A percentile compares a stretch with the other conserved stretches of the same genome.
phyloP scores from a whole-genome alignment of 805 yeast genomes.

The Candida quercuum region DNA sequence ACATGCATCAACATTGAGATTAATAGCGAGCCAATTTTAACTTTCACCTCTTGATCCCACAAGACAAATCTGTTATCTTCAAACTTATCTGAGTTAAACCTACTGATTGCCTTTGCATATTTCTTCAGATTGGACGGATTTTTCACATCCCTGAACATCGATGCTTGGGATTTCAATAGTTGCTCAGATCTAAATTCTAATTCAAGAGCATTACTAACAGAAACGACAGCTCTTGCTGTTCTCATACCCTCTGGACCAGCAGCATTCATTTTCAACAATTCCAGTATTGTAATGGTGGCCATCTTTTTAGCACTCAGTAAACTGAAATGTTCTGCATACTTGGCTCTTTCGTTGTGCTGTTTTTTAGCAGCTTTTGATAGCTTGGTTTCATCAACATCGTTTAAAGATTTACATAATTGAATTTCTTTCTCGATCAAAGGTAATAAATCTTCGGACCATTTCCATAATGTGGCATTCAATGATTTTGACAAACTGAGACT shows the following conservation, averaged over 20 bases:
- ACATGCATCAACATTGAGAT: slow-evolving; percentile 71
- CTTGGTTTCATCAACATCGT: slow-evolving; percentile 17
- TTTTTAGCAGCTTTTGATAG: slow-evolving; percentile 18
- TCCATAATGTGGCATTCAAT: slow-evolving; percentile 71
- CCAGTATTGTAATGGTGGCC: slow-evolving; percentile 80
- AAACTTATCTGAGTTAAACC: slow-evolving; percentile 31
- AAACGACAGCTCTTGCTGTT: slow-evolving; percentile 73
- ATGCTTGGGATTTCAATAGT: slow-evolving; percentile 51
- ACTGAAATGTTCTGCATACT: slow-evolving; percentile 73
- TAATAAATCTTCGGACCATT: slow-evolving; percentile 74
- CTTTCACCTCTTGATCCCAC: slow-evolving; percentile 55
- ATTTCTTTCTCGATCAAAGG: slow-evolving; percentile 70
- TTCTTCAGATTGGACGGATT: slow-evolving; percentile 27
- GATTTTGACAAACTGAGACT: slow-evolving; percentile 46
- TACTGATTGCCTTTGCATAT: slow-evolving; percentile 20
- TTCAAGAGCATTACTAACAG: slow-evolving; percentile 82
- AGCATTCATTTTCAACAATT: slow-evolving; percentile 65
- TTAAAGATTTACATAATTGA: slow-evolving; percentile 43
- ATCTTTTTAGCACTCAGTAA: slow-evolving; percentile 75
- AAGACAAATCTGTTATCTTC: slow-evolving; percentile 30
- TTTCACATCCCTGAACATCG: slow-evolving; percentile 46
- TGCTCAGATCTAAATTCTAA: slow-evolving; percentile 74
- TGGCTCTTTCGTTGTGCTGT: slow-evolving; percentile 36
- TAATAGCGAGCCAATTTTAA: slow-evolving; percentile 79
- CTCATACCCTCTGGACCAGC: slow-evolving; percentile 79